Base-by-base conservation (phyloP, 176 grass and related monocot species). In the Puya raimondii region DNA sequence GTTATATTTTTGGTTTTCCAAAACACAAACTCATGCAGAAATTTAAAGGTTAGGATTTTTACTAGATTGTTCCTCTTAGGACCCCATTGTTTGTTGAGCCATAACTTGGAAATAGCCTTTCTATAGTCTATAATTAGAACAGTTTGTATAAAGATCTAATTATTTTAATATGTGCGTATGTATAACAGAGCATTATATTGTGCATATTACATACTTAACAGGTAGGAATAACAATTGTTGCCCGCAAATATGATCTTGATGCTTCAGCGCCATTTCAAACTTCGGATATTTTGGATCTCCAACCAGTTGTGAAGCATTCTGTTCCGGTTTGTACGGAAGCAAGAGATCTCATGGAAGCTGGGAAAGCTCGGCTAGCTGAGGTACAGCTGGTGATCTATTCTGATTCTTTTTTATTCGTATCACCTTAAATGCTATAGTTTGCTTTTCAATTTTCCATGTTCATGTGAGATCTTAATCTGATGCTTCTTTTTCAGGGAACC, bases 281-380 rank as follows among this genome's bases (percentile, higher is more conserved):
- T 64, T 93, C 82, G 47, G 94, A 99, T 84, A 84, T 99, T 78
- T 82, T 99, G 78, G 86, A 93, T 86, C 89, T 99, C 49, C 84
- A 99, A 79, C 87, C 94, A 64, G 52, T 93, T 70, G 82, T 93
- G 23, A 99, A 99, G 69, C 94, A 99, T 68, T 99, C 94, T 2
- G 82, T 99, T 80, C 94, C 90, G n/a, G 66, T 78, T 2, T 99
- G 90, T 75, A 72, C 85, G 29, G 90, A 93, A 73, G 94, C 87
- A 54, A 91, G 79, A 78, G 82, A 88, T 65, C 84, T 99, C 58
- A 99, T 99, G 89, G 94, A 93, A 82, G 85, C 90, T 59, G 94
- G 94, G 80, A 93, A 93, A 86, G 74, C 82, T 49, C 79, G 82
- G 67, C 88, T 99, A 70, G 87, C 84, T 33, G 89, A 99, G 94